Conservation (phyloP, 2,329 filamentous ascomycete species). For the Paecilomyces sp. region DNA sequence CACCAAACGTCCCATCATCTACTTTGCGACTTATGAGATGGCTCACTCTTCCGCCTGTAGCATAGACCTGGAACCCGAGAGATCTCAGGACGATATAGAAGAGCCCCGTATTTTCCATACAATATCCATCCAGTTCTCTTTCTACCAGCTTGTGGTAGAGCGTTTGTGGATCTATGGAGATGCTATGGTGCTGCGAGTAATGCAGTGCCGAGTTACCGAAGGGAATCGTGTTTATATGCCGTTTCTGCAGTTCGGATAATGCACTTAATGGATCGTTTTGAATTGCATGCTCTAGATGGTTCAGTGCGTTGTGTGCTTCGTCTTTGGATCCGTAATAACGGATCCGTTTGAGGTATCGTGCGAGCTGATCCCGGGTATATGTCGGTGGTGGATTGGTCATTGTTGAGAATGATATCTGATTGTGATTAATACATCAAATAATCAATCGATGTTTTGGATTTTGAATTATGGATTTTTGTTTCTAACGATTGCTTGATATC, state of each 20-base stretch:
- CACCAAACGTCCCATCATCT: constrained; percentile 34
- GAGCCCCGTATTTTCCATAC: constrained; percentile 54
- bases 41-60: constrained; percentile 47
- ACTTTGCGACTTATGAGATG: constrained; percentile 21
- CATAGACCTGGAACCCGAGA: constrained; percentile 48
- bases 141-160: constrained; percentile 49
- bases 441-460: background rate
- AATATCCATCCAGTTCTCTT: constrained; percentile 50
- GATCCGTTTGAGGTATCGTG: constrained; percentile 28
- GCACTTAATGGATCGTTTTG: constrained; percentile 22
- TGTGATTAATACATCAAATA: background rate
- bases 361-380: constrained; percentile 29
- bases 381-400: constrained; percentile 14
- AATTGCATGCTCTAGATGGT: constrained; percentile 18
- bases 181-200: constrained; percentile 42
- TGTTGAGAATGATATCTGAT: background rate
- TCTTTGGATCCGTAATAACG: constrained; percentile 11
- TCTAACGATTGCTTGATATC: background rate
- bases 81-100: constrained; percentile 46
- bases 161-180: constrained; percentile 43
- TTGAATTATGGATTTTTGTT: background rate
- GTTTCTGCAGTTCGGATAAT: constrained; percentile 28
- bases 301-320: constrained; percentile 11
- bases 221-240: constrained; percentile 43
- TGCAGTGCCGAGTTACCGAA: constrained; percentile 54